Base-by-base conservation (phyloP, 2,329 filamentous ascomycete genomes). In the Phyllosticta capitalensis region DNA sequence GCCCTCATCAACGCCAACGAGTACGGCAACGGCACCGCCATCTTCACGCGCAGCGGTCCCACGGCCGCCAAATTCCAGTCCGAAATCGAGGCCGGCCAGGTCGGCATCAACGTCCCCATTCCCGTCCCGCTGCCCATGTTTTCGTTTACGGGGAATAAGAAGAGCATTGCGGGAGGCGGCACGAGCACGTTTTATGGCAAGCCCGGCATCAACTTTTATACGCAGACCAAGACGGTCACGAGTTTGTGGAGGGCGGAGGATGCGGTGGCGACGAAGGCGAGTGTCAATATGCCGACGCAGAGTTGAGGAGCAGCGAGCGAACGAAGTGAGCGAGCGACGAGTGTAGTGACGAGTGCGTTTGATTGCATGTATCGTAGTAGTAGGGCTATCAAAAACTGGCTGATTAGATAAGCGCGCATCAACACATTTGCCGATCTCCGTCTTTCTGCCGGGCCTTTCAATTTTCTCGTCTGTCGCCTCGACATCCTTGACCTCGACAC, bases 151-250 rank as follows among this genome's bases (percentile, higher is more conserved):
- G 83, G 83, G 19, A 86, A 86, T 72, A 83, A 99, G 86, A 92
- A 88, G 81, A 90, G 86, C 69, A 81, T 97, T 60, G 94, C 94
- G 0, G 94, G 92, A 58, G 92, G 92, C 56, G 92, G 94, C 62
- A 88, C 89, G 45, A 95, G 84, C 77, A 95, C 91, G 17, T 97
- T 99, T 73, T 99, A 99, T 76, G 94, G 94, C 65, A 88, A 89
- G 75, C 90, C 91, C 0, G 94, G 92, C 22, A 76, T 99, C 71
- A 86, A 89, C 71, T 99, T 99, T 72, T 97, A 95, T 76, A 99
- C 94, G 2, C 94, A 97, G 78, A 83, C 89, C 71, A 97, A 99
- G 88, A 99, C 94, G 2, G 94, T 99, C 54, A 99, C 94, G 57
- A 87, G 90, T 65, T 77, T 95, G 72, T 99, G 94, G 94, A 84